Evolutionary conservation across 768 basidiomycete genomes (phyloP).

Genomic region (Boletus rubropictus): DNA sequence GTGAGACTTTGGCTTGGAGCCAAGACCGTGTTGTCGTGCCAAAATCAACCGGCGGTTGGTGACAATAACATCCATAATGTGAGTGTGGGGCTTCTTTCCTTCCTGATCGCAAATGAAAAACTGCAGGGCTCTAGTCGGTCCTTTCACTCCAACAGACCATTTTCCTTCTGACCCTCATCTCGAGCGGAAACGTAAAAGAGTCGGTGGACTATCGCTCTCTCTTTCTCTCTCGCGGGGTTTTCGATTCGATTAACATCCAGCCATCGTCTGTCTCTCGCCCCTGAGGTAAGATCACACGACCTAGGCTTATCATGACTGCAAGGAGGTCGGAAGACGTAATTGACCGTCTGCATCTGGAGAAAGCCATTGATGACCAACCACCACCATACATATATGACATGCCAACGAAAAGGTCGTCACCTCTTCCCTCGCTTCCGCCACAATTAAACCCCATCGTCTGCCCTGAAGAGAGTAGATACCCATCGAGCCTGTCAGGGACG

Average conservation of each 20-base stretch:
- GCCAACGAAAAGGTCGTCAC: slow-evolving; percentile 2
- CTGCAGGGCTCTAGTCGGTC: slow-evolving; percentile 1
- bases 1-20: too few species aligned
- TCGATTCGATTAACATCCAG: slow-evolving; percentile 4
- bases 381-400: not conserved
- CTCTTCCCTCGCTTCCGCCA: slow-evolving; percentile 1
- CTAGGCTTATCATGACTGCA: slow-evolving; percentile 3
- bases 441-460: not conserved
- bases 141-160: not conserved
- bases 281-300: slow-evolving; percentile 1
- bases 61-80: too few species aligned
- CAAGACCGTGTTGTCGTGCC: too few species aligned
- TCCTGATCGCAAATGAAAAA: slow-evolving; percentile 20
- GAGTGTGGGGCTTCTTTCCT: slow-evolving; percentile 15
- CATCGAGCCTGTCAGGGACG: not conserved
- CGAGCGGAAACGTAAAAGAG: slow-evolving; percentile 17
- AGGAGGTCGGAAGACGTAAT: slow-evolving; percentile 18
- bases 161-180: not conserved
- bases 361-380: not conserved
- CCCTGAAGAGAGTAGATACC: not conserved
- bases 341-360: not conserved
- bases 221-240: slow-evolving; percentile 3
- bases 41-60: too few species aligned
- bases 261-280: not conserved
- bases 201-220: slow-evolving; percentile 5